A percentile compares a stretch with the other conserved stretches of the same genome.
Evolutionary conservation across 2,329 filamentous ascomycete genomes (phyloP).

Genomic region (Monosporascus sp.): DNA sequence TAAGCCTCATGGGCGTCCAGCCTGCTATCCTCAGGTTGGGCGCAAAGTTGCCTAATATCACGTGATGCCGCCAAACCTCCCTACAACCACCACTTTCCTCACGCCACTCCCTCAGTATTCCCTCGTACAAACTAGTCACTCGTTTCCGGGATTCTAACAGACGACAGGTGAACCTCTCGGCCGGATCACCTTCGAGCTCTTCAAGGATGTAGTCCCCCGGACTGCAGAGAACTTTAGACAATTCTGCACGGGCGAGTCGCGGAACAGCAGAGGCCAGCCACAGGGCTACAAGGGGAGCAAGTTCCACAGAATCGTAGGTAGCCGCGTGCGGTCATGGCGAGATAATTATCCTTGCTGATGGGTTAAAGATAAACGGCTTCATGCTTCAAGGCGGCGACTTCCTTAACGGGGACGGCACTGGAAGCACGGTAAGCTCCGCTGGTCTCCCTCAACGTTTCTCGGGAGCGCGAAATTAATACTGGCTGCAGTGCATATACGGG

Average conservation of each 20-base stretch:
- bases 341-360: constrained; percentile 3
- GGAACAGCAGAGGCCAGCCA: constrained; percentile 67
- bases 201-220: constrained; percentile 74
- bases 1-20: constrained; percentile 33
- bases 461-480: background rate
- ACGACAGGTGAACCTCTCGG: constrained; percentile 75
- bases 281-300: constrained; percentile 93
- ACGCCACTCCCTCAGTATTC: background rate
- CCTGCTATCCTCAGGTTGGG: background rate
- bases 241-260: constrained; percentile 92
- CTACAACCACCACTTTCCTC: too few relatives aligned
- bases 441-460: background rate
- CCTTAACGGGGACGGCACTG: constrained; percentile 86
- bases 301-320: constrained; percentile 83
- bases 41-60: background rate
- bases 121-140: background rate
- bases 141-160: constrained; percentile 3
- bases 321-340: background rate
- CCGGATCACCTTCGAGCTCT: constrained; percentile 85
- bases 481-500: constrained; percentile 67
- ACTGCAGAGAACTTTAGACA: constrained; percentile 97
- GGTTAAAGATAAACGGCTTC: constrained; percentile 76
- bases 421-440: constrained; percentile 49
- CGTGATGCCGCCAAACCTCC: too few relatives aligned
- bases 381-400: constrained; percentile 99